Evolutionary conservation across 1,284 basidiomycete species (phyloP).

Genomic region (Sporisorium sorghi): DNA sequence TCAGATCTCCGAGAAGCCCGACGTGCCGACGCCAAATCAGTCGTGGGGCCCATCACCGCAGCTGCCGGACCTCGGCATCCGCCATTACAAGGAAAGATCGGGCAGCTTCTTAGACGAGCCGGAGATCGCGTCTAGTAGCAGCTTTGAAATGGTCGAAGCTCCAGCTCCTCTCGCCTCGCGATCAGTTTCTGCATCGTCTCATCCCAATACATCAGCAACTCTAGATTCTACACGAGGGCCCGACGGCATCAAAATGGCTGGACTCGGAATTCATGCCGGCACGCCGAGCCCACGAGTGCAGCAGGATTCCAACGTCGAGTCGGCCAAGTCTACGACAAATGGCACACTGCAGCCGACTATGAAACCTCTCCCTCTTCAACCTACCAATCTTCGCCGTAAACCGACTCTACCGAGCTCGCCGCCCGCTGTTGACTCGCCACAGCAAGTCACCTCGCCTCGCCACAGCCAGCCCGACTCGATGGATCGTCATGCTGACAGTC

Average conservation of each 20-base stretch:
- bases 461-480: slow-evolving; percentile 38
- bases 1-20: slow-evolving; percentile 5
- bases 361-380: slow-evolving; percentile 4
- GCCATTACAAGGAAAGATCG: slow-evolving; percentile 36
- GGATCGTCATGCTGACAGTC: slow-evolving; percentile 14
- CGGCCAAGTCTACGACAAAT: background rate
- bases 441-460: slow-evolving; percentile 6
- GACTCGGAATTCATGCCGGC: slow-evolving; percentile 21
- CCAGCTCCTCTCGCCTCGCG: background rate
- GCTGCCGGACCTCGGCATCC: slow-evolving; percentile 48
- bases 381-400: slow-evolving; percentile 1
- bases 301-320: background rate
- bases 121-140: slow-evolving; percentile 17
- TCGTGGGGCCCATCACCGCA: slow-evolving; percentile 54
- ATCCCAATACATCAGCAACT: slow-evolving; percentile 1
- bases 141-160: background rate
- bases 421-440: slow-evolving; percentile 17
- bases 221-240: background rate
- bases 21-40: slow-evolving; percentile 16
- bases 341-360: background rate
- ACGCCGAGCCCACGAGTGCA: background rate
- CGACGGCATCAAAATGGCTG: slow-evolving; percentile 9
- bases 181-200: slow-evolving; percentile 8
- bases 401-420: background rate
- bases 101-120: slow-evolving; percentile 57